Conservation (phyloP, 2,329 filamentous ascomycete species). For the Beauveria sp. region DNA sequence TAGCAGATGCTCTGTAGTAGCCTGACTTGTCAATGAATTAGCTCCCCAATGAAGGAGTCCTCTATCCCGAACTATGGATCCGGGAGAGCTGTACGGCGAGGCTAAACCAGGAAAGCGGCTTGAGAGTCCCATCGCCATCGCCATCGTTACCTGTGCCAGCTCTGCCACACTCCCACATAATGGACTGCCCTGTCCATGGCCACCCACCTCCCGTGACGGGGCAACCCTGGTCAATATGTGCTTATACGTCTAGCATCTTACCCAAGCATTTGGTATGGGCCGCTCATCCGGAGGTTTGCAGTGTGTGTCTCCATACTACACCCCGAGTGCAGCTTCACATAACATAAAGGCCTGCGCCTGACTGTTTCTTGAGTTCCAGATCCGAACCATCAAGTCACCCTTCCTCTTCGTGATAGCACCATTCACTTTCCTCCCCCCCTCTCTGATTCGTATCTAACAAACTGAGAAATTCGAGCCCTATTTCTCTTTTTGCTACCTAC, state of each 20-base stretch:
- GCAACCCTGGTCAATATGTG: conserved; percentile 7
- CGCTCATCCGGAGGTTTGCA: conserved; percentile 10
- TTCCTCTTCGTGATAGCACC: conserved; percentile 5
- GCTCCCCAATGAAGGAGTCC: neutral
- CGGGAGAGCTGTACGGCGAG: conserved; percentile 1
- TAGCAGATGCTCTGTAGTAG: neutral
- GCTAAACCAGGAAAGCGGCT: conserved; percentile 3
- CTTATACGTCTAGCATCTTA: conserved; percentile 11
- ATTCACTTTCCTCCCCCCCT: neutral
- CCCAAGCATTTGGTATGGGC: conserved; percentile 12
- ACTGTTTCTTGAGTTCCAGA: neutral
- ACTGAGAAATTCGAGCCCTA: conserved; percentile 11
- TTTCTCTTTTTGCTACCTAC: conserved; percentile 11
- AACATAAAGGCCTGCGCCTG: conserved; percentile 9
- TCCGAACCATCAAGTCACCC: conserved; percentile 5
- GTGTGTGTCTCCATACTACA: neutral
- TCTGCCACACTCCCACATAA: conserved; percentile 7
- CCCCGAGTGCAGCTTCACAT: neutral
- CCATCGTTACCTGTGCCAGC: neutral
- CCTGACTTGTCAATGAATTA: conserved; percentile 4
- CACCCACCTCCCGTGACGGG: neutral
- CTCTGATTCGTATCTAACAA: conserved; percentile 8
- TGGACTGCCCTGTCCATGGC: neutral
- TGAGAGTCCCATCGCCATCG: conserved; percentile 8
- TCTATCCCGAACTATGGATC: conserved; percentile 2